Evolutionary conservation across 2,329 filamentous ascomycete species (phyloP), one percentile per base, ranked within the genome.

Genomic region (Graphium sp.): DNA sequence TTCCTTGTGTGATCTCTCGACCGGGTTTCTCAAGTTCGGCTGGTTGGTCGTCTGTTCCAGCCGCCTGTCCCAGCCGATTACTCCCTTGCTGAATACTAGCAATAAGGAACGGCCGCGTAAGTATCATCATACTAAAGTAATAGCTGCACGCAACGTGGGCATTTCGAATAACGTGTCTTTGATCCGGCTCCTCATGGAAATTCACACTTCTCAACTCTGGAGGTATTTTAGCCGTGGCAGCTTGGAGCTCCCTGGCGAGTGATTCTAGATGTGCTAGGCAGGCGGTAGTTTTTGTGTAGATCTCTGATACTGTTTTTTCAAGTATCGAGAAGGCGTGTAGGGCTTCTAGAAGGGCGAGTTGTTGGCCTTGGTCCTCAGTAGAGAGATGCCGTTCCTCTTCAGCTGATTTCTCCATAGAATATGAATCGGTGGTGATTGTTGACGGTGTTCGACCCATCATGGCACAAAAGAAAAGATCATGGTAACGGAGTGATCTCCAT

Each of bases 381-480:
- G 14, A 17, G 1, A 6, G 11, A 6, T 4, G 10, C 24, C n/a
- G n/a, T n/a, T 26, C 14, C 6, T 26, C 24, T 17, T 17, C 9
- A 9, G 2, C 24, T 16, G 10, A 17, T 7, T 26, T 26, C 3
- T 26, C 14, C 11, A 14, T 11, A 26, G 16, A 26, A 26, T 17
- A 26, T 11, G 24, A 26, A 9, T 26, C 24, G 11, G 24, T 26
- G 3, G 24, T 26, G 14, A 26, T 12, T 11, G 24, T 26, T 26
- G 24, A 26, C n/a, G 24, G 24, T n/a, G 24, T 26, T 16, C 24
- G 24, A 6, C 24, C 24, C 24, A 26, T 26, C 24, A 26, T 26
- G 12, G 24, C 24, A 17, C 24, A 26, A 17, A 26, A 26, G 14
- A 26, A 26, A 16, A 26, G 12, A 17, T 26, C 24, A 14, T 26